These are phyloP conservation scores for Lichtheimia corymbifera DNA, from an alignment of 371 early-diverging fungal genomes.

Conservation along the genomic window DNA sequence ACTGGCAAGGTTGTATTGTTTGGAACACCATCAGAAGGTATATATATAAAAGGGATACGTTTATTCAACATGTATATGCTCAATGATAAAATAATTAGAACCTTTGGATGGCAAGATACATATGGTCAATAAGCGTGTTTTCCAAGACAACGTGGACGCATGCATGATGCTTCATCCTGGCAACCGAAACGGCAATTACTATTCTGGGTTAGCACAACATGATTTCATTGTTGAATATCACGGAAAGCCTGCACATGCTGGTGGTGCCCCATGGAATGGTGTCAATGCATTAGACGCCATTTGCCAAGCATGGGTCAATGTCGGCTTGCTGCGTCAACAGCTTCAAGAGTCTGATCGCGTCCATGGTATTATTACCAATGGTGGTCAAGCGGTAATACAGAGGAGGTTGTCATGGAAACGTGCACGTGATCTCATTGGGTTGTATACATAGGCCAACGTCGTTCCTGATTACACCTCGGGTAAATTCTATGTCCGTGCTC, in stretches of 20 bases:
- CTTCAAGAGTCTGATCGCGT: slow-evolving; percentile 37
- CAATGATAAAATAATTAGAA: slow-evolving; percentile 21
- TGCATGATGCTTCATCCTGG: slow-evolving; percentile 71
- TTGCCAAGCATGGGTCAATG: slow-evolving; percentile 56
- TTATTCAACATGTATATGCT: neutral
- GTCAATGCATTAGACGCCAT: slow-evolving; percentile 78
- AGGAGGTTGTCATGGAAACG: slow-evolving; percentile 18
- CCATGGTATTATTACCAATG: slow-evolving; percentile 75
- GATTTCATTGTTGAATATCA: slow-evolving; percentile 61
- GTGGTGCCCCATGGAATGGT: slow-evolving; percentile 23
- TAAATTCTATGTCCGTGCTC: slow-evolving; percentile 57
- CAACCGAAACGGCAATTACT: slow-evolving; percentile 31
- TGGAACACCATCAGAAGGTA: slow-evolving; percentile 82
- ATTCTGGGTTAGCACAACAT: slow-evolving; percentile 43
- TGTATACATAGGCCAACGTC: slow-evolving; percentile 30
- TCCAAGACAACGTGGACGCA: slow-evolving; percentile 60
- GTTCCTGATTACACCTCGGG: slow-evolving; percentile 65
- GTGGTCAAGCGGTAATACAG: slow-evolving; percentile 58
- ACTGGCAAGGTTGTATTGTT: slow-evolving; percentile 65
- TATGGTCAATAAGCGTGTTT: slow-evolving; percentile 63
- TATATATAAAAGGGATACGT: neutral
- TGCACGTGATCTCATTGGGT: neutral
- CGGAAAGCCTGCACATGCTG: slow-evolving; percentile 69
- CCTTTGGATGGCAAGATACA: slow-evolving; percentile 69
- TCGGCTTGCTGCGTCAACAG: slow-evolving; percentile 73